Conservation (phyloP, 345 rosid species). For the Schrenkiella parvula region DNA sequence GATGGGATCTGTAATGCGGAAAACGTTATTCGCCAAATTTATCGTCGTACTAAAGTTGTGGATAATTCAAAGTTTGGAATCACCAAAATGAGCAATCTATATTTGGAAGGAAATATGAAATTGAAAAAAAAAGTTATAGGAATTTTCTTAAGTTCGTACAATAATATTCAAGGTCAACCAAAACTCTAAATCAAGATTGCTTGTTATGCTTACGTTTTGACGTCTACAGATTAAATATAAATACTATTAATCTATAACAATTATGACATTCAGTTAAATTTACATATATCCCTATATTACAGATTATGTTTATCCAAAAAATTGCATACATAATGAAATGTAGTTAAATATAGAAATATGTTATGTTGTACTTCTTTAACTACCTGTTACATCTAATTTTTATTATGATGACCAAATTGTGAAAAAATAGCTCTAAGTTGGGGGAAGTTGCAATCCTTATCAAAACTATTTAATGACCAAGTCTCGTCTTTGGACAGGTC, state of each 20-base stretch:
- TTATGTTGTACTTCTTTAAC: background rate
- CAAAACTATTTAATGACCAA: conserved; percentile 16
- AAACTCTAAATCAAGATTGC: background rate
- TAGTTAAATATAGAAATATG: background rate
- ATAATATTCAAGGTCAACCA: background rate
- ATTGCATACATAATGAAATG: background rate
- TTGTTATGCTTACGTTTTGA: background rate
- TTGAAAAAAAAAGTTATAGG: background rate
- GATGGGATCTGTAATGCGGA: background rate
- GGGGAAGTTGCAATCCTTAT: conserved; percentile 25
- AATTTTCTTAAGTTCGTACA: background rate
- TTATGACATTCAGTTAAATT: background rate
- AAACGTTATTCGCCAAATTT: background rate
- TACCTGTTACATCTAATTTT: background rate
- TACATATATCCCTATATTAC: background rate
- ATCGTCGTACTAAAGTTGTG: background rate
- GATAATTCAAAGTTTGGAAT: background rate
- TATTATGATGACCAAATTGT: conserved; percentile 14
- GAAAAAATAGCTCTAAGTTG: conserved; percentile 27
- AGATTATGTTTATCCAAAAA: background rate
- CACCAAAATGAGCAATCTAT: background rate
- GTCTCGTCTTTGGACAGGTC: conserved; percentile 18
- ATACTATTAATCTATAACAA: background rate
- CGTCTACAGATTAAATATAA: background rate
- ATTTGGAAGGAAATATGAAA: background rate